A percentile compares a stretch with the other conserved stretches of the same genome.
phyloP scores from a whole-genome alignment of 2,329 filamentous ascomycete genomes.

The Zymoseptoria crescenta region DNA sequence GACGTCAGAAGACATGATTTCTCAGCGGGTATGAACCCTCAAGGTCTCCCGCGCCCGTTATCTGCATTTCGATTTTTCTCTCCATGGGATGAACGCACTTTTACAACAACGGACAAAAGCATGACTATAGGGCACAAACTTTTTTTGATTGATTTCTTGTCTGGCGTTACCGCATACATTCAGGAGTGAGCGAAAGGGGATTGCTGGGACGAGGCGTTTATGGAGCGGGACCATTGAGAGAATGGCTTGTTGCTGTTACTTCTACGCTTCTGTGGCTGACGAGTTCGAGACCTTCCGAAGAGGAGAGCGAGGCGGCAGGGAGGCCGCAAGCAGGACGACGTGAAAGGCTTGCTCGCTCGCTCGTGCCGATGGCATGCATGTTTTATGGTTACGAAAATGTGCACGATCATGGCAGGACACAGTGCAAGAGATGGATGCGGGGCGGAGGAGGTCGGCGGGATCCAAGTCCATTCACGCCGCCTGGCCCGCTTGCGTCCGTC shows the following conservation, averaged over 20 bases:
- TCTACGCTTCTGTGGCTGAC: neutral
- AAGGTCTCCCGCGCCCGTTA: neutral
- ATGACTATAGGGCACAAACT: neutral
- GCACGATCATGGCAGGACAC: neutral
- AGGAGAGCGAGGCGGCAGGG: neutral
- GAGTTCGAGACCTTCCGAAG: neutral
- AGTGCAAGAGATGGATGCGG: neutral
- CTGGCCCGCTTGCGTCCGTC: neutral
- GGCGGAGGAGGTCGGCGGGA: neutral
- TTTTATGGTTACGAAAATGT: neutral
- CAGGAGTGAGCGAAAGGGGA: neutral
- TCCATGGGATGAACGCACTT: neutral
- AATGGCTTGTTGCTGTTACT: neutral
- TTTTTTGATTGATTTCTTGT: constrained; percentile 1
- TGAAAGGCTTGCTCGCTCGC: neutral
- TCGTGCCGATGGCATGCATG: neutral
- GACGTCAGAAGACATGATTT: neutral
- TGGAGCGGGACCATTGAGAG: neutral
- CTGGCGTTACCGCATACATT: neutral
- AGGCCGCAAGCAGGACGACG: neutral
- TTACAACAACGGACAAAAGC: neutral
- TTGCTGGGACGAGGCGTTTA: neutral
- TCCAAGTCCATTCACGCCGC: neutral
- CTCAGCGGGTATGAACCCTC: neutral
- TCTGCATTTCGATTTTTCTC: neutral